Conservation (phyloP, 352 stramenopile species). For the Pythium utonaiense region DNA sequence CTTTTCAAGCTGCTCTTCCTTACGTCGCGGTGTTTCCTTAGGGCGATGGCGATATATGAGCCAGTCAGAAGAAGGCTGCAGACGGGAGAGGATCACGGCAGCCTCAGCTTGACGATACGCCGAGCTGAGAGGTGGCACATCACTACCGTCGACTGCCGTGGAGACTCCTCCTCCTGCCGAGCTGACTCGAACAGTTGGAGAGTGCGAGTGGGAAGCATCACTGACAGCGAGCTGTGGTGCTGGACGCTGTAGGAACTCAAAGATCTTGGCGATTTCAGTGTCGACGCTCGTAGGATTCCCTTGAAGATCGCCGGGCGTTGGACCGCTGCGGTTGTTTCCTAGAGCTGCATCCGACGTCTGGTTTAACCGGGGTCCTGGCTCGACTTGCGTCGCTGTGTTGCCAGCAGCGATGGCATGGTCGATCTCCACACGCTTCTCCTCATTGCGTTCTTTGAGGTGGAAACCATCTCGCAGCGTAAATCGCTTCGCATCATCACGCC, state of each 20-base stretch:
- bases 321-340: neutral
- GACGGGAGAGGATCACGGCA: conserved; percentile 17
- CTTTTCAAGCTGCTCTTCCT: conserved; percentile 41
- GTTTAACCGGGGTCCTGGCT: conserved; percentile 6
- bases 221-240: conserved; percentile 4
- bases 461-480: conserved; percentile 72
- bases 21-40: conserved; percentile 37
- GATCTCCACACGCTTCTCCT: conserved; percentile 39
- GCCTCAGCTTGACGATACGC: conserved; percentile 16
- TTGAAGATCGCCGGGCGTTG: neutral
- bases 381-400: neutral
- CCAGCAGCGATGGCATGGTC: conserved; percentile 31
- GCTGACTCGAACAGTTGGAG: neutral
- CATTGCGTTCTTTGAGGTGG: conserved; percentile 57
- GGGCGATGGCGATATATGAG: conserved; percentile 51
- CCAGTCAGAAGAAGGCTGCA: conserved; percentile 49
- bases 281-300: conserved; percentile 3
- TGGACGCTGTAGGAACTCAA: conserved; percentile 23
- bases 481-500: conserved; percentile 23
- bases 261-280: conserved; percentile 22
- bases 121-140: neutral
- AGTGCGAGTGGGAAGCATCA: neutral
- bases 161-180: neutral
- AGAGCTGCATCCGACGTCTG: neutral
- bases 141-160: neutral